Evolutionary conservation across 116 monocot genomes (phyloP).

Genomic region (Phalaenopsis hybrid): DNA sequence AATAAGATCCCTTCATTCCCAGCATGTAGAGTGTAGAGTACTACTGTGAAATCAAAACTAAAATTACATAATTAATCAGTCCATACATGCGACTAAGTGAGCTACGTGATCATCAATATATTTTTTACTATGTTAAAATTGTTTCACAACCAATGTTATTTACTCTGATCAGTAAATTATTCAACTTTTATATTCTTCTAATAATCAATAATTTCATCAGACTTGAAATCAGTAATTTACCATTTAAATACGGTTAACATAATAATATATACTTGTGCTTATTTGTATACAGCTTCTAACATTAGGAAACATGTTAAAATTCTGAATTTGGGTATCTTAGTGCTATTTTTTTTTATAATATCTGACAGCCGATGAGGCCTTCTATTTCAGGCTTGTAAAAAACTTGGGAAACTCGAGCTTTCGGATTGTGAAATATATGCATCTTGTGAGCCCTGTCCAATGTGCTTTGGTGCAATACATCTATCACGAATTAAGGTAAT

Average conservation of each 20-base stretch:
- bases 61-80: not conserved
- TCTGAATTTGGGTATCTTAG: not conserved
- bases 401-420: slow-evolving; percentile 75
- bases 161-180: no score
- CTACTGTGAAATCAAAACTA: not conserved
- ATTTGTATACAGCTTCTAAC: not conserved
- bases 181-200: not conserved
- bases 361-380: not conserved
- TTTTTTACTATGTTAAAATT: not conserved
- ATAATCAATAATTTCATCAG: not conserved
- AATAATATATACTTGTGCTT: not conserved
- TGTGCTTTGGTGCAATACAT: slow-evolving; percentile 99
- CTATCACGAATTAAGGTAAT: slow-evolving; percentile 81
- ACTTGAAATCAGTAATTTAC: not conserved
- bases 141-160: not conserved
- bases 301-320: not conserved
- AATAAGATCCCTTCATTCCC: not conserved
- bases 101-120: not conserved
- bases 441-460: slow-evolving; percentile 93
- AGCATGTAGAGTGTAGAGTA: not conserved
- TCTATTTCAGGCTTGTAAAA: slow-evolving; percentile 75
- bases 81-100: no score
- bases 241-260: not conserved
- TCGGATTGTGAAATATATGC: slow-evolving; percentile 95
- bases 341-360: not conserved